Evolutionary conservation across 139 green algal genomes (phyloP).

Genomic region (Yamagishiella unicocca): DNA sequence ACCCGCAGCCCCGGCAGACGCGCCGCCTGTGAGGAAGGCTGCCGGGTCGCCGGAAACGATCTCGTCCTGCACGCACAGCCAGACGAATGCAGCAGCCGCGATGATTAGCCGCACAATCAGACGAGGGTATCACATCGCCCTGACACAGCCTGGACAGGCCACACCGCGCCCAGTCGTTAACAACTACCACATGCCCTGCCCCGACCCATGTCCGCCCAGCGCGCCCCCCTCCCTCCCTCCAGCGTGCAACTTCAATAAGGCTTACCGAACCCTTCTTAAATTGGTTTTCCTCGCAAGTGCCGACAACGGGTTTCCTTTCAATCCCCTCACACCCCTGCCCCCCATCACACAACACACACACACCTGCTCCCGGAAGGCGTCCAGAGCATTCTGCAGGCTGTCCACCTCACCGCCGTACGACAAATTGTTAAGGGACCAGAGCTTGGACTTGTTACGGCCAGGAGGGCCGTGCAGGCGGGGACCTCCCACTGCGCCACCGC

Average conservation of each 20-base stretch:
- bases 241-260: too few species aligned
- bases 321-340: background rate
- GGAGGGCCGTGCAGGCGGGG: conserved; percentile 51
- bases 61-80: conserved; percentile 25
- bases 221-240: too few species aligned
- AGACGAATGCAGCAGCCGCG: background rate
- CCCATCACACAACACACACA: background rate
- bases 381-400: conserved; percentile 78
- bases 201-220: too few species aligned
- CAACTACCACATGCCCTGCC: too few species aligned
- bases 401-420: conserved; percentile 68
- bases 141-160: too few species aligned
- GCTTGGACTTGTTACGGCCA: conserved; percentile 61
- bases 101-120: too few species aligned
- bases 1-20: background rate
- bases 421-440: conserved; percentile 63
- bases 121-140: too few species aligned
- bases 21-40: conserved; percentile 12
- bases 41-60: conserved; percentile 23
- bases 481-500: too few species aligned
- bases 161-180: too few species aligned
- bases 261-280: too few species aligned
- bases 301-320: too few species aligned
- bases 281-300: too few species aligned
- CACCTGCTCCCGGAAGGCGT: conserved; percentile 72